Evolutionary conservation across 345 rosid species (phyloP), one percentile per base, ranked within the genome.

Genomic region (Eucalyptus paniculata): DNA sequence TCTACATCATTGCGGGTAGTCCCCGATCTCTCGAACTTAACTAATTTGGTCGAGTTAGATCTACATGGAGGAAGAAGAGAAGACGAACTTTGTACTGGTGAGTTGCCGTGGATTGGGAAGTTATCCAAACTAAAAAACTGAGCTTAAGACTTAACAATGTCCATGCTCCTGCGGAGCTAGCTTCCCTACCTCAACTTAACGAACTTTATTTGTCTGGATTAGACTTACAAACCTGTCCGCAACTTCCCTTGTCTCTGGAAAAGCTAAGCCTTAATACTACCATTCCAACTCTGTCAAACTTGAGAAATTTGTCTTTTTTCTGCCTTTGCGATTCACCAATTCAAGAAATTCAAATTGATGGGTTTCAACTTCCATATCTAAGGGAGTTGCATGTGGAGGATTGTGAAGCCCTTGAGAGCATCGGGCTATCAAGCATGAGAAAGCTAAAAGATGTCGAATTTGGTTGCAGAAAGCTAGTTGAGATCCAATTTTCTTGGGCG

Each of bases 271-370:
- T 58, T 58, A 0, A 5, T 11, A 26, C 12, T 24, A 10, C 1
- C 30, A 58, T 58, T 26, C n/a, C 13, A 58, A 28, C 6, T 5
- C 1, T 0, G 3, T 58, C 65, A 58, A 26, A 58, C n/a, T 11
- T 58, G 3, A 58, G 14, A 58, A 24, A 58, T 58, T 3, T 58
- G 65, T 58, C n/a, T 24, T 23, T 4, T 56, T 51, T 51, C 54
- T 51, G 0, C 4, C 54, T 51, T 6, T 6, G 0, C 4, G 2
- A 51, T 0, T 58, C n/a, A 4, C 65, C n/a, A 24, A 24, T n/a
- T n/a, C n/a, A 10, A 58, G 3, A 10, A 58, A 0, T 58, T 58
- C 65, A 1, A 58, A 26, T 58, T 4, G n/a, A 58, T 24, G 65
- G 30, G n/a, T 10, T 24, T 26, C 65, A 58, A 24, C n/a, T 58